Base-by-base conservation (phyloP, 2,329 filamentous ascomycete genomes). In the Cucurbitaria berberidis region DNA sequence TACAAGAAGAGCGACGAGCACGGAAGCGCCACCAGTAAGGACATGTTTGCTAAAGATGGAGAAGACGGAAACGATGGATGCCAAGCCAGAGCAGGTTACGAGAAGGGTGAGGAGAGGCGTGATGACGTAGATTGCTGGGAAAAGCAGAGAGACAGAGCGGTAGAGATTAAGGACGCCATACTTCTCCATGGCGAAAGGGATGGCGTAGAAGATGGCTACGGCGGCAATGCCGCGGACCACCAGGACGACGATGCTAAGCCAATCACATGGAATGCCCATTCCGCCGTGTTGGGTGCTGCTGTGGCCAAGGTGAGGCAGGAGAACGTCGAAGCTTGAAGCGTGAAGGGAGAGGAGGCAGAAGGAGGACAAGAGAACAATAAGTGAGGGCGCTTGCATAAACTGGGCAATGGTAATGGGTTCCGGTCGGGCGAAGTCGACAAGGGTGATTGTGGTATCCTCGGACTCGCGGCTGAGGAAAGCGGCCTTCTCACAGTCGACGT, bases 261-360 rank as follows among this genome's bases (percentile, higher is more conserved):
- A 78, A 16, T 73, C 70, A 68, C 78, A 81, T 9, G 78, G 72
- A 32, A 81, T 71, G 29, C 77, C 77, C 67, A 81, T 77, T 32
- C 78, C 78, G 42, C 76, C 77, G 42, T 77, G 69, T 38, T 76
- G 69, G 30, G 75, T 75, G 57, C 71, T 74, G 53, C 74, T 78
- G 64, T 80, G 79, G 40, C 77, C 77, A 26, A 81, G 73, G 55
- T 80, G 78, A 5, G 78, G 78, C 3, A 81, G 75, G 4, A 81
- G 69, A 19, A 78, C 74, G 50, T 81, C 78, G 52, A 80, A 85
- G 40, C 82, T 82, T 2, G 78, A 80, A 11, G 80, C 80, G 48
- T 83, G 84, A 63, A 81, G 81, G n/a, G 82, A 84, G 29, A 81
- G 80, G 32, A 81, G 80, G 24, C 79, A 82, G 57, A 79, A 80